Evolutionary conservation across 352 stramenopile genomes (phyloP).

Genomic region (Globisporangium viniferum): DNA sequence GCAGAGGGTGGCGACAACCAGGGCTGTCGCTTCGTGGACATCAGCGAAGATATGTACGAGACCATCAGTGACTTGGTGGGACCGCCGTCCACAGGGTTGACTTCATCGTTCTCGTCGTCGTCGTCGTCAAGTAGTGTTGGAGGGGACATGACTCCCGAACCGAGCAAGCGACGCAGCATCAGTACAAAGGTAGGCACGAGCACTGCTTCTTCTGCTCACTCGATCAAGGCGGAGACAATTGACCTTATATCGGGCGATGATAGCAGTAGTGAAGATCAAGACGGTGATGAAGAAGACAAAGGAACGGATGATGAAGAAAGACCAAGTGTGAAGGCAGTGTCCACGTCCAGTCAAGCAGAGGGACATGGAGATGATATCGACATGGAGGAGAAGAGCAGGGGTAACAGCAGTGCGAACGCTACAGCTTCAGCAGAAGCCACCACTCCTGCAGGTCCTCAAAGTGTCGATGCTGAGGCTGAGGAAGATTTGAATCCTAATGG

Average conservation of each 20-base stretch:
- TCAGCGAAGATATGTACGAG: conserved; percentile 14
- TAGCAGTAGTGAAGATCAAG: conserved; percentile 1
- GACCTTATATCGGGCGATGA: conserved; percentile 13
- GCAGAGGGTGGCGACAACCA: background rate
- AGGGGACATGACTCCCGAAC: background rate
- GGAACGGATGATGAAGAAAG: background rate
- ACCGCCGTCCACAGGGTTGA: background rate
- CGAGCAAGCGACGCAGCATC: conserved; percentile 3
- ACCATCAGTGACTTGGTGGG: conserved; percentile 8
- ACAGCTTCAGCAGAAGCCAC: background rate
- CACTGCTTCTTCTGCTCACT: conserved; percentile 1
- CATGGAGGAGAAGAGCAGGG: background rate
- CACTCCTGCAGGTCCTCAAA: background rate
- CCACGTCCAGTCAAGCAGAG: background rate
- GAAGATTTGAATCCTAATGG: background rate
- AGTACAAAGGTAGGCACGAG: conserved; percentile 8
- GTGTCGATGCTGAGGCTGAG: background rate
- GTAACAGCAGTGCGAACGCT: background rate
- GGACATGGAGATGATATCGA: background rate
- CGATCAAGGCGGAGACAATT: conserved; percentile 8
- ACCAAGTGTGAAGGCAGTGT: background rate
- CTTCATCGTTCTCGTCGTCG: background rate
- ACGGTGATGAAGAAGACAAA: background rate
- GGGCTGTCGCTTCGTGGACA: conserved; percentile 11
- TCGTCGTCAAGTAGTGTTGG: background rate